A percentile compares a stretch with the other conserved stretches of the same genome.
These are phyloP conservation scores for Lipomyces japonicus DNA, from an alignment of 805 yeast genomes.

Conservation along the genomic window DNA sequence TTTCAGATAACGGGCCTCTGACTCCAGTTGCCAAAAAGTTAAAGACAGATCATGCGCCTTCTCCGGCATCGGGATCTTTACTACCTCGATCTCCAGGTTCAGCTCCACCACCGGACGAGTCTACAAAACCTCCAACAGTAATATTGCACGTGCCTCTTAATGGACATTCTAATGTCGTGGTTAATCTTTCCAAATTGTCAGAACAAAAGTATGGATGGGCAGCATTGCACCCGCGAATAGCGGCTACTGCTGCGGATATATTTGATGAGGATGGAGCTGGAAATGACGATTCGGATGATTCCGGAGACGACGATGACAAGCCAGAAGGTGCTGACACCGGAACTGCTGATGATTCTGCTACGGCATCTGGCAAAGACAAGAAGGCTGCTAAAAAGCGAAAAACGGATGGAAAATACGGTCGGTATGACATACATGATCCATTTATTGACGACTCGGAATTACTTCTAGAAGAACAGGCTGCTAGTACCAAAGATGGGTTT, in stretches of 20 bases:
- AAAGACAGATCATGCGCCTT: background rate
- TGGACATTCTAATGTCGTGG: conserved; percentile 44
- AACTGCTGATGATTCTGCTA: conserved; percentile 40
- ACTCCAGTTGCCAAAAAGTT: conserved; percentile 4
- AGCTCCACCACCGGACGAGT: background rate
- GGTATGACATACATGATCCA: conserved; percentile 85
- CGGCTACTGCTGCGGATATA: conserved; percentile 24
- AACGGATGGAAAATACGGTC: conserved; percentile 63
- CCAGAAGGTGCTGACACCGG: conserved; percentile 26
- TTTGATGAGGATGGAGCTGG: conserved; percentile 50
- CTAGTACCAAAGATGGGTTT: conserved; percentile 90
- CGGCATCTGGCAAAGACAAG: conserved; percentile 36
- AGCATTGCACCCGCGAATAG: conserved; percentile 28
- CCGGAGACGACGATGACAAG: conserved; percentile 32
- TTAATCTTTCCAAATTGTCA: conserved; percentile 68
- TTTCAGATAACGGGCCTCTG: conserved; percentile 3
- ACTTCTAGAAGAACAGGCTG: conserved; percentile 88
- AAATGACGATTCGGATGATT: conserved; percentile 41
- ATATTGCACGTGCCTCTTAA: conserved; percentile 27
- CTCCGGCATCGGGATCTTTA: background rate
- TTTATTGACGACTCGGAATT: conserved; percentile 94
- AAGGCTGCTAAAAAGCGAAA: conserved; percentile 54
- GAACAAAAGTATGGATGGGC: conserved; percentile 83
- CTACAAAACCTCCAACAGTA: conserved; percentile 17
- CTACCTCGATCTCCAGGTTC: background rate